These are phyloP conservation scores for Pyrenopolyporus hunteri DNA, from an alignment of 495 filamentous ascomycete species.

Conservation along the genomic window DNA sequence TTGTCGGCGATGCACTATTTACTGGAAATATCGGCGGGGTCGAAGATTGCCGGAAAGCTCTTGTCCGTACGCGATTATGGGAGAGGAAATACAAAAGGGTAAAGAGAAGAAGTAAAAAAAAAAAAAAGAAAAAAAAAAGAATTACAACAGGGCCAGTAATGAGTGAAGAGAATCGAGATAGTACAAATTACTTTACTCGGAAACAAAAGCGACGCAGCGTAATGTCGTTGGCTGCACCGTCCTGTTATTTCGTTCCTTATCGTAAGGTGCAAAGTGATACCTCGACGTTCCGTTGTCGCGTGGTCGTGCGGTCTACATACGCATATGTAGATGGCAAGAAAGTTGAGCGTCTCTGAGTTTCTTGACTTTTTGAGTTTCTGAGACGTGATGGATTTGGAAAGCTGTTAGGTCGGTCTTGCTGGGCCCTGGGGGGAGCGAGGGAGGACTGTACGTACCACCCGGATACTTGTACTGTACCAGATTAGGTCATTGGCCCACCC, in stretches of 20 bases:
- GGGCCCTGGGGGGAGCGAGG: not conserved
- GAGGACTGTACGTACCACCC: conserved; percentile 1
- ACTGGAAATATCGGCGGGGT: conserved; percentile 3
- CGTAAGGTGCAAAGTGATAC: conserved; percentile 19
- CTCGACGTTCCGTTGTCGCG: conserved; percentile 12
- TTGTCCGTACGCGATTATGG: conserved; percentile 10
- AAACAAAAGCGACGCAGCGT: conserved; percentile 20
- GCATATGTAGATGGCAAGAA: conserved; percentile 11
- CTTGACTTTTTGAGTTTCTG: conserved; percentile 16
- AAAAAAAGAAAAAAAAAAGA: conserved; percentile 1
- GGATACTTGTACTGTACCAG: not conserved
- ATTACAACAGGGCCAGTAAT: conserved; percentile 30
- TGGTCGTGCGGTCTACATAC: too few species aligned
- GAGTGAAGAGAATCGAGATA: conserved; percentile 39
- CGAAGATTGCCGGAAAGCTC: not conserved
- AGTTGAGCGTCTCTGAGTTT: too few species aligned
- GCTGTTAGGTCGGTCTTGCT: conserved; percentile 25
- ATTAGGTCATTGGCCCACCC: conserved; percentile 33
- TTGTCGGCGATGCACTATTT: conserved; percentile 3
- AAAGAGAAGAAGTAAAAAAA: not conserved
- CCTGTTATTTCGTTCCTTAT: conserved; percentile 10
- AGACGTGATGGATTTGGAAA: conserved; percentile 37
- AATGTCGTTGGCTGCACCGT: not conserved
- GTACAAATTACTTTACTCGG: conserved; percentile 18
- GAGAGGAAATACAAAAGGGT: not conserved